phyloP scores from a whole-genome alignment of 2,329 filamentous ascomycete species.

The Colletotrichum destructivum region DNA sequence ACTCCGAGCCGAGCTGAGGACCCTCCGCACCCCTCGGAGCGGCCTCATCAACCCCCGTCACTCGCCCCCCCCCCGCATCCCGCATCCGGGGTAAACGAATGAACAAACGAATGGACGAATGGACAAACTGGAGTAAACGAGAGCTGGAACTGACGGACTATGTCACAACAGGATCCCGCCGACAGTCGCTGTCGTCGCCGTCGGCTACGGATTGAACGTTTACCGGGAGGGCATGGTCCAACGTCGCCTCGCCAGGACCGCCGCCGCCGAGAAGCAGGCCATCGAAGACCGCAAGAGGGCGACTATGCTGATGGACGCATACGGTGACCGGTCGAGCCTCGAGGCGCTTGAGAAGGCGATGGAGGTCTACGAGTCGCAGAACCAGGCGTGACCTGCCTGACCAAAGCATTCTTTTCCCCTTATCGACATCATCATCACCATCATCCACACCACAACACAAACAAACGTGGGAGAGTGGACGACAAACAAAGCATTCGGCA shows the following conservation, averaged over 20 bases:
- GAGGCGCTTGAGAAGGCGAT: conserved; percentile 65
- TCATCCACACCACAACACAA: background rate
- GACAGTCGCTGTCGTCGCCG: conserved; percentile 50
- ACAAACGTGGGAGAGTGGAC: background rate
- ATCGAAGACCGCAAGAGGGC: conserved; percentile 55
- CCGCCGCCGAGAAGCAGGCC: conserved; percentile 53
- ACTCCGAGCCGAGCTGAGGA: background rate
- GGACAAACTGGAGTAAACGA: background rate
- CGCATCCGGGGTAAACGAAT: conserved; percentile 4
- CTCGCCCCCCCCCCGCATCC: conserved; percentile 4
- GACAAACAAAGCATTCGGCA: conserved; percentile 22
- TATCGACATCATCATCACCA: background rate
- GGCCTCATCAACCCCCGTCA: background rate
- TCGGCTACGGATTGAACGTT: conserved; percentile 54
- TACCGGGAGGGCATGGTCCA: conserved; percentile 50
- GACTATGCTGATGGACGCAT: conserved; percentile 63
- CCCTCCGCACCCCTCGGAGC: background rate
- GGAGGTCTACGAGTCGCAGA: conserved; percentile 59
- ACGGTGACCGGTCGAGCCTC: conserved; percentile 65
- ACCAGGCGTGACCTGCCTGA: conserved; percentile 16
- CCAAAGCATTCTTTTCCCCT: background rate
- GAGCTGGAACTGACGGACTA: conserved; percentile 14
- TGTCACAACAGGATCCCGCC: conserved; percentile 50
- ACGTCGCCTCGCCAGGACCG: conserved; percentile 47
- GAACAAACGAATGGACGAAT: too few relatives aligned